Base-by-base conservation (phyloP, 2,329 filamentous ascomycete genomes). In the Trichoderma breve region DNA sequence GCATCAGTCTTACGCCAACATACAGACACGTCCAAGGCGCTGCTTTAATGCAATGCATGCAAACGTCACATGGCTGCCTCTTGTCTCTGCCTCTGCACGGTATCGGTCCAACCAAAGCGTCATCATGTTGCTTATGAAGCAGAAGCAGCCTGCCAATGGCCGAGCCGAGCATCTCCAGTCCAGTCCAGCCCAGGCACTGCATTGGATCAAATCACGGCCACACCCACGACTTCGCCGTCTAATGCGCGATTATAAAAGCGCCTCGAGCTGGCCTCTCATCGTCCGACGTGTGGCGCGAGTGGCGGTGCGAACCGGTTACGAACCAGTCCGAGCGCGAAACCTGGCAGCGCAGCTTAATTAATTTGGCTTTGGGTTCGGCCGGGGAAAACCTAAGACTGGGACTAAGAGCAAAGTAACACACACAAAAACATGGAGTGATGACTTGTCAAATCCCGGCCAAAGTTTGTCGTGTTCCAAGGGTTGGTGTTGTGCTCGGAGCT, bases 221-320 rank as follows among this genome's bases (percentile, higher is more conserved):
- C 55, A 60, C 53, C 28, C 51, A 21, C 47, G 12, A 21, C 6
- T 55, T 55, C 5, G 4, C 24, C 30, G 8, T n/a, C 30, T 28
- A 18, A 21, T 43, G 39, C 53, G 15, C 34, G 65, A 58, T 68
- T 51, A 28, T 18, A 34, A 24, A 30, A 15, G 39, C 28, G 53
- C 26, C 26, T 18, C 6, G 1, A 18, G 15, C 36, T 30, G 66
- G 57, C 66, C 66, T 69, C 66, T 69, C 66, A 69, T 36, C 55
- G 39, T 51, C 66, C 30, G 24, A 53, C 66, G 66, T 69, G 66
- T 69, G 66, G 66, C 66, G 55, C 36, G 26, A 39, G 66, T 69
- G 66, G 66, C 66, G 66, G 66, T 69, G 66, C 66, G 66, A 69
- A 69, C 66, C 28, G 36, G 4, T 24, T 51, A 57, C 66, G 66